Evolutionary conservation across 2,329 filamentous ascomycete species (phyloP), one percentile per base, ranked within the genome.

Genomic region (Aspergillus ochraceus): DNA sequence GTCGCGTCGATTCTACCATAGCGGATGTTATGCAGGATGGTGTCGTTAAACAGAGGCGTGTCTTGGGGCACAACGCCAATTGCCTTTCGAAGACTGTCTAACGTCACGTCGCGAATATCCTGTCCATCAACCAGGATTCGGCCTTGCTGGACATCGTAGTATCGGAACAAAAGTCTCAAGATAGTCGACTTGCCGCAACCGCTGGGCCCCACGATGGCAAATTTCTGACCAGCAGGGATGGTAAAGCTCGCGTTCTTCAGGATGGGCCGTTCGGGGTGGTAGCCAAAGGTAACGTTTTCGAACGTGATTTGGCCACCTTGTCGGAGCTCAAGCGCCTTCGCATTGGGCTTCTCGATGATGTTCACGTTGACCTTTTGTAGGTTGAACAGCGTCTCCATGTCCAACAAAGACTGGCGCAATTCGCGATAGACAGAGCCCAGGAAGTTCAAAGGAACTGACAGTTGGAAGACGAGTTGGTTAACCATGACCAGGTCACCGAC

Each of bases 331-430:
- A 99, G 83, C 0, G 90, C 83, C 70, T 88, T 87, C 0, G 94
- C 92, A 68, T 90, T 81, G 1, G 89, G 85, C 56, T 85, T 83
- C 68, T 99, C 93, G 68, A 86, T 88, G 72, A 99, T 90, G 42
- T 85, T 87, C 12, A 97, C 88, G 67, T 98, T 96, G 72, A 98
- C 94, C 75, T 96, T 98, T 76, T 99, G 95, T 32, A 99, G 83
- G 74, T 91, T 97, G 82, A 99, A 99, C 6, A 99, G 84, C 0
- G 95, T 98, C 78, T 98, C 95, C 95, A 99, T 99, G 74, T 99
- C 96, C 36, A 99, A 83, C 49, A 99, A 83, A 22, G 92, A 97
- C 79, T 99, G 95, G 58, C 95, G 86, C 56, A 99, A 84, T 78
- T 99, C 95, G 68, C 95, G 90, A 75, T 99, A 99, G 12, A 99